Evolutionary conservation across 441 rosid genomes (phyloP), one percentile per base, ranked within the genome.

Genomic region (Adansonia madagascariensis): DNA sequence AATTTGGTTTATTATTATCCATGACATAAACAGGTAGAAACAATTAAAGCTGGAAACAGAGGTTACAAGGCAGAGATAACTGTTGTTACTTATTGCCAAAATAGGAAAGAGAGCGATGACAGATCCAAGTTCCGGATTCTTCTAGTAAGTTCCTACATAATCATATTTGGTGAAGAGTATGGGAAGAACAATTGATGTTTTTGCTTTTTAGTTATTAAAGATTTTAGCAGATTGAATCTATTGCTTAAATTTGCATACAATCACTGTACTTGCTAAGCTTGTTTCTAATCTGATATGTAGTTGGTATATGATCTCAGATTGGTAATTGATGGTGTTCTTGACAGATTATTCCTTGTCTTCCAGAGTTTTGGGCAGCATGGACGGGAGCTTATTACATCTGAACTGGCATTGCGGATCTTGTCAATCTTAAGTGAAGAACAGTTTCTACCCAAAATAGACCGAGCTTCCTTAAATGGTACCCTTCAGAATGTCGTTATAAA

Each of bases 341-440:
- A 94, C 97, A 94, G 97, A 93, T 92, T 89, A 93, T 94, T 93
- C 88, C 92, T 97, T 97, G 95, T 93, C 92, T 94, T 93, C 98
- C 98, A 97, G 99, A 97, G 97, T 94, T 97, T 97, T 82, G 99
- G 99, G 77, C 99, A 94, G 93, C 98, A 97, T 82, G 98, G 99
- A 55, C 88, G 98, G 90, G 99, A 97, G 86, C 98, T 97, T 56
- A 89, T 97, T 73, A 97, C 99, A 27, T 82, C 98, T 14, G 99
- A 97, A 82, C 90, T 97, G 73, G 98, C 99, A 3, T 84, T 88
- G 76, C 84, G 92, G 84, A 89, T 97, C 79, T 83, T 97, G 89
- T 94, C 96, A 7, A 87, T 94, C 78, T 84, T 97, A 84, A 93
- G 96, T 73, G 97, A 88, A 84, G 98, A 97, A 69, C 92, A 93